phyloP scores from a whole-genome alignment of 805 yeast species.

The Lipomyces sp. region DNA sequence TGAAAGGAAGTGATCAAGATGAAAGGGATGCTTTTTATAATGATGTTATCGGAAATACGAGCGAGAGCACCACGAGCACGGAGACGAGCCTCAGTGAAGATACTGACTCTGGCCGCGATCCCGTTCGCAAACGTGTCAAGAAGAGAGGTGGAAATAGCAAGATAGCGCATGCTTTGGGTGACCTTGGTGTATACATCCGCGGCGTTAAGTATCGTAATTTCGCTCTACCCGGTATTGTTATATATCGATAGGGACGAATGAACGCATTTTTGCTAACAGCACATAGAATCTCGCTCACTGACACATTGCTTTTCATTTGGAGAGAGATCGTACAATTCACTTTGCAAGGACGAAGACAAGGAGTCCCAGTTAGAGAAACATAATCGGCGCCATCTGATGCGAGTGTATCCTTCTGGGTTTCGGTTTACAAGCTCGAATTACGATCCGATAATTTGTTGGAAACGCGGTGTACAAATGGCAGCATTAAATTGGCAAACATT shows the following conservation, averaged over 20 bases:
- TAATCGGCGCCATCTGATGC: conserved; percentile 72
- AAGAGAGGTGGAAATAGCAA: conserved; percentile 37
- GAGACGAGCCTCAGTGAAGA: conserved; percentile 46
- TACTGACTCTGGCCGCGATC: conserved; percentile 45
- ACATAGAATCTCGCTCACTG: conserved; percentile 66
- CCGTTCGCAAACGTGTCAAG: conserved; percentile 39
- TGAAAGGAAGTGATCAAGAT: conserved; percentile 57
- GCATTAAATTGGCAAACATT: conserved; percentile 97
- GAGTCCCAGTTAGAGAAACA: conserved; percentile 69
- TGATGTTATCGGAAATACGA: conserved; percentile 37
- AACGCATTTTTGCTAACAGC: not conserved
- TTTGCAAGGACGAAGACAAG: conserved; percentile 67
- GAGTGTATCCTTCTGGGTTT: conserved; percentile 85
- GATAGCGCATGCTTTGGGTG: conserved; percentile 53
- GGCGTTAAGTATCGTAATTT: conserved; percentile 82
- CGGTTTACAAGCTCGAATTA: conserved; percentile 81
- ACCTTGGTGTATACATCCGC: conserved; percentile 69
- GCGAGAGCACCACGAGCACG: conserved; percentile 41
- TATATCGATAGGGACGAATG: too few species aligned
- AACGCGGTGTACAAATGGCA: conserved; percentile 86
- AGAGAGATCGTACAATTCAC: conserved; percentile 67
- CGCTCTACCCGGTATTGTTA: conserved; percentile 59
- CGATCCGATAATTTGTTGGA: conserved; percentile 80
- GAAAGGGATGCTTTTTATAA: conserved; percentile 26
- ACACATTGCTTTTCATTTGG: conserved; percentile 88